Percentiles rank a stretch among this genome's conserved stretches.
phyloP scores from a whole-genome alignment of 1,139 yeast genomes.

The Ogataea hybrid region DNA sequence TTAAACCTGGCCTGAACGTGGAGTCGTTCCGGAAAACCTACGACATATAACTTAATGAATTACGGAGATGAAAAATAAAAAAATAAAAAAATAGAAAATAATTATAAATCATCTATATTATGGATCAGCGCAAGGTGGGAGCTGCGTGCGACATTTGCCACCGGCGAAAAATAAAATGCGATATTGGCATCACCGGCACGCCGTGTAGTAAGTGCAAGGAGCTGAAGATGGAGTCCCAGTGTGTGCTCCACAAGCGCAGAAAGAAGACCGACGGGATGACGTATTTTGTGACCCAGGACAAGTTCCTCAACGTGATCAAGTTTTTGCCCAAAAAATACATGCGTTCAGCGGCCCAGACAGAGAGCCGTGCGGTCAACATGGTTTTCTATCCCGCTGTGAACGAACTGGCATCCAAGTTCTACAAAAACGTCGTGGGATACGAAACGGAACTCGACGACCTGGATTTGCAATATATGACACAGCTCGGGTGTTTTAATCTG shows the following conservation, averaged over 20 bases:
- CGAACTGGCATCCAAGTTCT: slow-evolving; percentile 10
- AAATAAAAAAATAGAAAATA: neutral
- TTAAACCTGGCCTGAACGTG: slow-evolving; percentile 81
- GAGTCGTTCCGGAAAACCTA: slow-evolving; percentile 76
- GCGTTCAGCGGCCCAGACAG: slow-evolving; percentile 6
- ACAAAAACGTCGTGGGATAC: slow-evolving; percentile 12
- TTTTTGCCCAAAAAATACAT: slow-evolving; percentile 9
- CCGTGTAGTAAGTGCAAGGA: slow-evolving; percentile 18
- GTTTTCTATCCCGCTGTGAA: slow-evolving; percentile 9
- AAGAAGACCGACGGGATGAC: slow-evolving; percentile 14
- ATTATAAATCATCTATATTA: neutral
- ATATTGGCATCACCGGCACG: slow-evolving; percentile 11
- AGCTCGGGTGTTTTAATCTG: slow-evolving; percentile 67
- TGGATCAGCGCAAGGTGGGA: slow-evolving; percentile 8
- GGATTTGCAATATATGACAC: slow-evolving; percentile 63
- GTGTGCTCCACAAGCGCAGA: slow-evolving; percentile 14
- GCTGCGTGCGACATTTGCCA: slow-evolving; percentile 18
- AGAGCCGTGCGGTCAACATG: slow-evolving; percentile 5
- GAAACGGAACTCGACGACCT: slow-evolving; percentile 47
- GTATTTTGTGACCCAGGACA: slow-evolving; percentile 12
- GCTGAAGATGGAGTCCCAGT: slow-evolving; percentile 12
- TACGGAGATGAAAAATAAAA: neutral
- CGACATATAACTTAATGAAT: slow-evolving; percentile 17
- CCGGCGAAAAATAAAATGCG: slow-evolving; percentile 18
- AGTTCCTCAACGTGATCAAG: slow-evolving; percentile 9